Base-by-base conservation (phyloP, 1,284 basidiomycete species). In the Sanghuangporus weigelae region DNA sequence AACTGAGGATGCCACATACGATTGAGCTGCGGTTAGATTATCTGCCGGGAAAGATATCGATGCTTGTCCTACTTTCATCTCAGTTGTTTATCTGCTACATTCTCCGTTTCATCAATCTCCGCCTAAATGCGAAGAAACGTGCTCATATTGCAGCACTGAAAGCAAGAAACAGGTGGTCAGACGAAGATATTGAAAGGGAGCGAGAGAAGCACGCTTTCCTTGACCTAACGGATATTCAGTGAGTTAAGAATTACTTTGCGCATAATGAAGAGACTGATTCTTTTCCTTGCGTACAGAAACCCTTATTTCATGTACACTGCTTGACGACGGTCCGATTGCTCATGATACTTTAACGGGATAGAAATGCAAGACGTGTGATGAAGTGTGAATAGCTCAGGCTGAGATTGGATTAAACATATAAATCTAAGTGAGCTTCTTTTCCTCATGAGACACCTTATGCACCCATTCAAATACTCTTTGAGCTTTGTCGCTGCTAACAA, bases 401-500 rank as follows among this genome's bases (percentile, higher is more conserved):
- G 26, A 26, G 26, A 26, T 26, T 26, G 26, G 26, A 26, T 26
- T 26, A 2, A 31, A 3, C 26, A 31, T 31, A 31, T 31, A 2
- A 31, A 12, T 57, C 44, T n/a, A 56, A 6, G n/a, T 14, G 3
- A 8, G 2, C 14, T 21, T 7, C 7, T 42, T 12, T 44, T 10
- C 55, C 19, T 46, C 50, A 5, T 7, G 4, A 7, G 49, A 36
- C 6, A 19, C 54, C 42, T 59, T 60, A 48, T 88, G 85, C 58
- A 79, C 75, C 89, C 89, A 92, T 21, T 84, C 87, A 56, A 92
- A 70, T 71, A 91, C 71, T 67, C 72, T 74, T 70, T 82, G 78
- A n/a, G 89, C 89, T 73, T 90, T 92, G 36, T 73, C 75, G 67
- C 86, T 88, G 72, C 90, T 83, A 66, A 86, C 87, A 71, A 92